phyloP scores from a whole-genome alignment of 2,329 filamentous ascomycete species.

The Hirsutella minnesotensis region DNA sequence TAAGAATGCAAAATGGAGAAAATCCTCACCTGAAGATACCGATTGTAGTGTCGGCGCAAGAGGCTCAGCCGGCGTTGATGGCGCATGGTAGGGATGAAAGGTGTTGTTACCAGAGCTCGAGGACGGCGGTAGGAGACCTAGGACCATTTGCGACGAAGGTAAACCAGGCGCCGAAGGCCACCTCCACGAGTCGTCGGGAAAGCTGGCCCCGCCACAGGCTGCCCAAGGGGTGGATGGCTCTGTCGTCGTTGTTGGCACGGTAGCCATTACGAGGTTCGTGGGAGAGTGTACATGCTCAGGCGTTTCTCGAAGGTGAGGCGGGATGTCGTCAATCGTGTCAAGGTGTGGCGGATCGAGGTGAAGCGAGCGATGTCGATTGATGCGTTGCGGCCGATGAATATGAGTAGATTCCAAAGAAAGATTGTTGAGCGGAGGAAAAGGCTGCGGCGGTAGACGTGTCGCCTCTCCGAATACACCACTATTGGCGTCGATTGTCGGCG shows the following conservation, averaged over 20 bases:
- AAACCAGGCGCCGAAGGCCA: constrained; percentile 4
- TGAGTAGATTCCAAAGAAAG: neutral
- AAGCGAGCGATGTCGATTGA: too few species aligned
- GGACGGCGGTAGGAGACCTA: neutral
- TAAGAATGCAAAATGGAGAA: neutral
- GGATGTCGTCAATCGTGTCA: too few species aligned
- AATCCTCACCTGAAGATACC: constrained; percentile 2
- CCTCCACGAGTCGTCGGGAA: constrained; percentile 4
- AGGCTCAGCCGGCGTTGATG: neutral
- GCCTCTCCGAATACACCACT: neutral
- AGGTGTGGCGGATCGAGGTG: too few species aligned
- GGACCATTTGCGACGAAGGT: constrained; percentile 1
- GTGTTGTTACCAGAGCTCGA: neutral
- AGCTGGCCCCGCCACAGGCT: neutral
- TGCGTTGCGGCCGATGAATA: too few species aligned
- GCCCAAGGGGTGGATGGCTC: neutral
- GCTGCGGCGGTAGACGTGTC: neutral
- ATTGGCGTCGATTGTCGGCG: neutral
- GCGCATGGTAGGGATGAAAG: neutral
- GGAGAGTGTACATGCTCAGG: too few species aligned
- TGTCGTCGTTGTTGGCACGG: neutral
- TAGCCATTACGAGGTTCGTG: neutral
- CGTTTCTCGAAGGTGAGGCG: too few species aligned
- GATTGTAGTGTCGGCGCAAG: neutral
- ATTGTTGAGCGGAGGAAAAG: neutral